These are phyloP conservation scores for Solanum acaule DNA, from an alignment of 257 asterid genomes.

Conservation along the genomic window DNA sequence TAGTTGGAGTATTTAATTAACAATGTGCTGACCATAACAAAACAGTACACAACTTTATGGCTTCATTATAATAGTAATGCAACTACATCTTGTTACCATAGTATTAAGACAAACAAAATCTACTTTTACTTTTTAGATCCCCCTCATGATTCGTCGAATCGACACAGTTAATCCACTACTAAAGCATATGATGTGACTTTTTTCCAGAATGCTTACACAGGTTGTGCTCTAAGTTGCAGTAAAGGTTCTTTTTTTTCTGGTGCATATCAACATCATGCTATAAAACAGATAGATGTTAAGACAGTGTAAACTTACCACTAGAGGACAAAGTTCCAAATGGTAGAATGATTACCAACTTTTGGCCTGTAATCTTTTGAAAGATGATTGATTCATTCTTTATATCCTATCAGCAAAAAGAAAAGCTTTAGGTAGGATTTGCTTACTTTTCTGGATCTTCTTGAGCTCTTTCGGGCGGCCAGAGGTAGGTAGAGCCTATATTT, in stretches of 20 bases:
- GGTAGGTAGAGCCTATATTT: background rate
- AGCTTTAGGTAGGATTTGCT: background rate
- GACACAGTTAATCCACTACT: background rate
- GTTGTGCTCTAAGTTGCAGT: background rate
- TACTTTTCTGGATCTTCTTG: background rate
- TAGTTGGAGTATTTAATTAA: background rate
- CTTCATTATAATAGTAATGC: background rate
- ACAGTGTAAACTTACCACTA: background rate
- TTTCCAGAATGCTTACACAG: background rate
- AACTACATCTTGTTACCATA: background rate
- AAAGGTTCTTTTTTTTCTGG: background rate
- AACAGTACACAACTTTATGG: constrained; percentile 4
- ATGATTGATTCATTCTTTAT: background rate
- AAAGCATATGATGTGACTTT: background rate
- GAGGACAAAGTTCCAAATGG: background rate
- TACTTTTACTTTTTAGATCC: constrained; percentile 1
- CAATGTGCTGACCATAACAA: background rate
- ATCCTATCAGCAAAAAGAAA: background rate
- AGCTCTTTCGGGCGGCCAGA: background rate
- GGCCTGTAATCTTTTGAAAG: background rate
- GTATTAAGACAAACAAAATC: constrained; percentile 1
- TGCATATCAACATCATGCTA: background rate
- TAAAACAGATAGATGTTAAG: background rate
- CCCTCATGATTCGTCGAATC: background rate
- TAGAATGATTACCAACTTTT: background rate